A percentile compares a stretch with the other conserved stretches of the same genome.
phyloP scores from a whole-genome alignment of 352 stramenopile species.

The Phytophthora cryptogea region DNA sequence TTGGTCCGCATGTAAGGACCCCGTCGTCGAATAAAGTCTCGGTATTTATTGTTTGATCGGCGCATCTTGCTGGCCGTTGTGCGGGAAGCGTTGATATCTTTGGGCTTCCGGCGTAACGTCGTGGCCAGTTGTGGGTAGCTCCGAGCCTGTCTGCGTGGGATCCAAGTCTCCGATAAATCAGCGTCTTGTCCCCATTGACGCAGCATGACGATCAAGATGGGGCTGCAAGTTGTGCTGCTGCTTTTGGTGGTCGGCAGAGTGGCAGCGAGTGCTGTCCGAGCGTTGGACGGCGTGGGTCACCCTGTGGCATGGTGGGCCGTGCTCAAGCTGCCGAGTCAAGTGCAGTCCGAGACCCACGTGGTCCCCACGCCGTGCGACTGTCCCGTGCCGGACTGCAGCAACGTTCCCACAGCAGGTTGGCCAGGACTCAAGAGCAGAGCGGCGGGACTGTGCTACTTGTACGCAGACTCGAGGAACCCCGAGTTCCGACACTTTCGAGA shows the following conservation, averaged over 20 bases:
- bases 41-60: constrained; percentile 44
- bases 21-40: constrained; percentile 43
- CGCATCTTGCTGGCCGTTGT: neutral
- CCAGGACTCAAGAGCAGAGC: constrained; percentile 38
- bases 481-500: constrained; percentile 69
- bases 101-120: neutral
- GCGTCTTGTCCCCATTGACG: neutral
- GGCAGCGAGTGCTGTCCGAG: constrained; percentile 27
- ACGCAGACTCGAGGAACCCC: constrained; percentile 60
- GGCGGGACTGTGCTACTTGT: constrained; percentile 77
- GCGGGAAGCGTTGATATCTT: constrained; percentile 1
- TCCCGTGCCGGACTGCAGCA: constrained; percentile 51
- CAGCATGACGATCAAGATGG: neutral
- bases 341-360: constrained; percentile 26
- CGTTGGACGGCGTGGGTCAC: constrained; percentile 60
- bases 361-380: constrained; percentile 72
- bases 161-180: neutral
- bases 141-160: constrained; percentile 1
- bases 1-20: constrained; percentile 35
- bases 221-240: constrained; percentile 14
- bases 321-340: constrained; percentile 69
- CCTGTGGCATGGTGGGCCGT: constrained; percentile 78
- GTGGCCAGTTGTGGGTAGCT: constrained; percentile 12
- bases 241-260: constrained; percentile 21
- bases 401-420: constrained; percentile 45